Base-by-base conservation (phyloP, 1,139 yeast genomes). In the Pichia sp. region DNA sequence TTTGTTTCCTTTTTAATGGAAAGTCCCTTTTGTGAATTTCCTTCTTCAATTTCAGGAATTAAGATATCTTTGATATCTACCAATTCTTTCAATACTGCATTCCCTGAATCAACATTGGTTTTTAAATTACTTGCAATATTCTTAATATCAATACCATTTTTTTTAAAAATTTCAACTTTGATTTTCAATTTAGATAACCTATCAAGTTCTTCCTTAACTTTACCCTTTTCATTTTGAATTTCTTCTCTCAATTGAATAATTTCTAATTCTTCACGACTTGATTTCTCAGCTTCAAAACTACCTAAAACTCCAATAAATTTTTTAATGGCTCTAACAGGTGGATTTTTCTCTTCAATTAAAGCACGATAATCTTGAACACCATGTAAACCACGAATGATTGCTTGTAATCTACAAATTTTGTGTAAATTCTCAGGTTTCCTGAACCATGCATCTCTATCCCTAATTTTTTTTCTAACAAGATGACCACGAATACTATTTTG, bases 101-200 rank as follows among this genome's bases (percentile, higher is more conserved):
- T 37, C 3, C 47, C 47, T 10, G 38, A 29, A 35, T 47, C 40
- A 20, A 46, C 40, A 30, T 43, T 43, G 13, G 35, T 40, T 13
- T 41, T 33, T 20, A 42, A 33, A 25, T 35, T 38, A 13, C 37
- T 32, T 22, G 42, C 45, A 35, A 85, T 70, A 50, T 86, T 95
- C 51, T 86, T 94, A 27, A 87, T 63, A 1, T 91, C 74, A 47
- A 86, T 80, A 53, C 83, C 85, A 60, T 86, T 85, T 56, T 81
- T 85, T 48, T 82, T 85, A 38, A 87, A 66, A 38, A 86, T 61
- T 2, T 87, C 86, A 53, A 87, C 79, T 55, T 86, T 88, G 51
- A 84, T 74, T 55, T 89, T 96, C 52, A 89, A 70, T 50, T 84
- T 83, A 49, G 83, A 88, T 47, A 89, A 77, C 47, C 79, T 82